Base-by-base conservation (phyloP, 2,329 filamentous ascomycete genomes). In the Periconia sp. region DNA sequence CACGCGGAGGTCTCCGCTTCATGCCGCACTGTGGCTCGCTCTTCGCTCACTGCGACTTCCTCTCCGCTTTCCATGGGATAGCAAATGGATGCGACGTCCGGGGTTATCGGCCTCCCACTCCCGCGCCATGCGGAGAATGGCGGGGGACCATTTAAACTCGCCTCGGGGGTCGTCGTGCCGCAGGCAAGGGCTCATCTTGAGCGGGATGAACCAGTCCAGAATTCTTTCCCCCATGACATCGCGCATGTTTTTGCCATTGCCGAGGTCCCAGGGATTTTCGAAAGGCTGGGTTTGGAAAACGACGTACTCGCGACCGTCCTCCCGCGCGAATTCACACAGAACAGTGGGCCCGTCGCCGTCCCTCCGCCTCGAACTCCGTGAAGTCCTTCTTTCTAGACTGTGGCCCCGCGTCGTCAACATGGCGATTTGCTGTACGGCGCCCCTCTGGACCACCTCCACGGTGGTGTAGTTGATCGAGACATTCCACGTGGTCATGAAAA, bases 241-340 rank as follows among this genome's bases (percentile, higher is more conserved):
- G 59, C 85, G 84, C 76, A 92, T 87, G 66, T 97, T 97, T 27
- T 79, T 75, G 57, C 82, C 79, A 9, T 76, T 75, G 1, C 89
- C 90, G 1, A 94, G 77, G 63, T 96, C 85, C 86, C 91, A 99
- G 0, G 91, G 91, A 61, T 96, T 96, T 62, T 94, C 87, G 10
- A 90, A 87, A 0, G 84, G 81, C 2, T 85, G 78, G 0, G 89
- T 90, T 56, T 84, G 82, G 1, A 97, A 78, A 41, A 97, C 88
- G 13, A 90, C 91, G 69, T 96, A 97, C 11, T 84, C 88, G 27
- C 87, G 83, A 6, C 77, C 59, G 17, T 52, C 41, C 23, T 47
- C 53, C 6, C 59, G 58, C n/a, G 56, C 53, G 3, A 67, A 47
- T 20, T 62, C 63, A 17, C 56, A 49, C 18, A 68, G 11, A 10